Conservation (phyloP, 169 alveolate species). For the Plasmodium vivax region DNA sequence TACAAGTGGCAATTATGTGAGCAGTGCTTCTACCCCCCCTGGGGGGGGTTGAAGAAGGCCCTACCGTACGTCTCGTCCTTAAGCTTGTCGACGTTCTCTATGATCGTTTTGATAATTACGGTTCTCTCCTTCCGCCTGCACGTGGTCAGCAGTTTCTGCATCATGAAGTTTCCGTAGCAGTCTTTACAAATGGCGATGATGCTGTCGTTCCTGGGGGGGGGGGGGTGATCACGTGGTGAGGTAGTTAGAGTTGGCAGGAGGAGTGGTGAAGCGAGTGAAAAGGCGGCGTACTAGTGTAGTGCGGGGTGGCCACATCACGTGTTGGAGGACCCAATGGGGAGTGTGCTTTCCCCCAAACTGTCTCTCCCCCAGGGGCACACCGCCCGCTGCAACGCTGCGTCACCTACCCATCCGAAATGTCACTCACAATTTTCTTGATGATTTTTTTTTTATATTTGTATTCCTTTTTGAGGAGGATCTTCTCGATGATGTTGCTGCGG, state of each 20-base stretch:
- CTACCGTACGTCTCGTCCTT: conserved; percentile 69
- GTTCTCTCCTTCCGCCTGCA: conserved; percentile 41
- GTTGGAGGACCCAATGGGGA: neutral
- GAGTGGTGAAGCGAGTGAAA: neutral
- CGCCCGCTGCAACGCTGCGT: neutral
- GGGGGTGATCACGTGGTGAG: neutral
- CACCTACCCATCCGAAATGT: conserved; percentile 50
- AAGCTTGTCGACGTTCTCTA: conserved; percentile 33
- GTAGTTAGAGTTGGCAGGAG: neutral
- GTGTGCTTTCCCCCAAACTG: too few relatives aligned
- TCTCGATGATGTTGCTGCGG: conserved; percentile 66
- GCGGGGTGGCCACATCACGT: too few relatives aligned
- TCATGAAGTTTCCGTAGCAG: conserved; percentile 70
- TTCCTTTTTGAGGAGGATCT: conserved; percentile 53
- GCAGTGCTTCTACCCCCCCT: neutral
- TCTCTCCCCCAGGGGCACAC: too few relatives aligned
- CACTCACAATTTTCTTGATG: conserved; percentile 50
- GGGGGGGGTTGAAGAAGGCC: neutral
- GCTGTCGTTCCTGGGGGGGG: conserved; percentile 29
- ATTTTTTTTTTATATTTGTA: conserved; percentile 58
- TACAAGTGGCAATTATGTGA: neutral
- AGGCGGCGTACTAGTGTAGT: too few relatives aligned
- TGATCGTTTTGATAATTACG: conserved; percentile 22
- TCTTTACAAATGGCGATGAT: conserved; percentile 69
- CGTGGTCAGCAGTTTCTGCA: conserved; percentile 61